Evolutionary conservation across 163 green algal genomes (phyloP), one percentile per base, ranked within the genome.

Genomic region (Chlamydomonas reinhardtii): DNA sequence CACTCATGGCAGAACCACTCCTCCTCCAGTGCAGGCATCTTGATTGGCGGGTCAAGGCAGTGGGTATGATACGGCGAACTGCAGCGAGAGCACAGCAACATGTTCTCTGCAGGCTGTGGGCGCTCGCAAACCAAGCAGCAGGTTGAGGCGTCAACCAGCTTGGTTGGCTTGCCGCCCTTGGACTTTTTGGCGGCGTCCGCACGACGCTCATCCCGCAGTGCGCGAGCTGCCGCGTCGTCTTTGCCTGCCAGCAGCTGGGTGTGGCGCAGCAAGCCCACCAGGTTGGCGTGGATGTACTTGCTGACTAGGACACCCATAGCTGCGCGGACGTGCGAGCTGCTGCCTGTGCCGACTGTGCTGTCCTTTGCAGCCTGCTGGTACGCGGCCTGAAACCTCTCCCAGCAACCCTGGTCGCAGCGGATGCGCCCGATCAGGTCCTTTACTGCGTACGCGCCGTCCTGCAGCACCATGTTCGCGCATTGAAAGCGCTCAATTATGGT

Each of bases 51-150:
- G 19, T 91, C 76, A 32, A 97, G 71, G 91, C 94, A 97, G 88
- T 96, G 95, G 56, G 70, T 90, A 88, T 97, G 94, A 34, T 89
- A 94, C 79, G 92, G 89, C 29, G 76, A 73, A 48, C 95, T 89
- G 75, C 94, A 97, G 74, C 84, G 70, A 82, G 95, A 91, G 61
- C 94, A 97, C 54, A 94, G 82, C 59, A 96, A 78, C 79, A 95
- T 83, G 54, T n/a, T 83, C 15, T 78, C 31, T 15, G 80, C 82
- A 14, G 22, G 29, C 65, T 72, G 17, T 12, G 29, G 29, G 65
- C 29, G 16, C 15, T 34, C 16, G n/a, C 65, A 72, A 17, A 34
- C 4, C 65, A 39, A 8, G 65, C 65, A 72, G 59, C 59, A 25
- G 20, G 19, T 65, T 9, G 20, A 65, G 59, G 20, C 59, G 22